Conservation (phyloP, 2,329 filamentous ascomycete genomes). For the Trichoderma sp. region DNA sequence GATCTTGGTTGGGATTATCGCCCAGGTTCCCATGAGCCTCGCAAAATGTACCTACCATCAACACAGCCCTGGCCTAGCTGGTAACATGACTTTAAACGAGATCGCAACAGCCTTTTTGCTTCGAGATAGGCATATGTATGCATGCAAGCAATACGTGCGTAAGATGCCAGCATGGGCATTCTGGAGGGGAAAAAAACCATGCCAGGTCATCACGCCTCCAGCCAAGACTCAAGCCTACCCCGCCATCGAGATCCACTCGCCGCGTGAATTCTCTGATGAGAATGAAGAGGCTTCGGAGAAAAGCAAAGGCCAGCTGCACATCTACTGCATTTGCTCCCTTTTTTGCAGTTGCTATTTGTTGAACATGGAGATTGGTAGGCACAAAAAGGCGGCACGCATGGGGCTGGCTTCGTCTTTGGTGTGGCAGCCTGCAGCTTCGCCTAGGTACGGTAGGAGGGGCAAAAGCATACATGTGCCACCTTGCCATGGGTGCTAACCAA, state of each 20-base stretch:
- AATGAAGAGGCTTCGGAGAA: not conserved
- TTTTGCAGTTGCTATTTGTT: not conserved
- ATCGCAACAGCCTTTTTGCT: not conserved
- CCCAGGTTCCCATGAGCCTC: not conserved
- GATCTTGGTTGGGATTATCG: not conserved
- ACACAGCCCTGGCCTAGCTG: not conserved
- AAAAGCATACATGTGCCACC: not conserved
- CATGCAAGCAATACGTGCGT: not conserved
- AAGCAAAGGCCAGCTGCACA: not conserved
- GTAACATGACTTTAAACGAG: not conserved
- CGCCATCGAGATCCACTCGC: not conserved
- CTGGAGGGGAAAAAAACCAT: not conserved
- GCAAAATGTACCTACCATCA: not conserved
- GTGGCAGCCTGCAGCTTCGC: not conserved
- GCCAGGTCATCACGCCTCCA: slow-evolving; percentile 15
- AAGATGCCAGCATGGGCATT: not conserved
- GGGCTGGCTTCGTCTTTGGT: not conserved
- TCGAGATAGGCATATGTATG: not conserved
- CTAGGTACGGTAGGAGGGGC: not conserved
- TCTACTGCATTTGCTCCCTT: not conserved
- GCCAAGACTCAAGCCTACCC: slow-evolving; percentile 11
- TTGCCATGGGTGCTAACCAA: not conserved
- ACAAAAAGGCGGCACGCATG: not conserved
- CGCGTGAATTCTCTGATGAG: too few species aligned
- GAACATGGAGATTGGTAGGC: not conserved